phyloP scores from a whole-genome alignment of 805 yeast genomes.

The Yueomyces sp. region DNA sequence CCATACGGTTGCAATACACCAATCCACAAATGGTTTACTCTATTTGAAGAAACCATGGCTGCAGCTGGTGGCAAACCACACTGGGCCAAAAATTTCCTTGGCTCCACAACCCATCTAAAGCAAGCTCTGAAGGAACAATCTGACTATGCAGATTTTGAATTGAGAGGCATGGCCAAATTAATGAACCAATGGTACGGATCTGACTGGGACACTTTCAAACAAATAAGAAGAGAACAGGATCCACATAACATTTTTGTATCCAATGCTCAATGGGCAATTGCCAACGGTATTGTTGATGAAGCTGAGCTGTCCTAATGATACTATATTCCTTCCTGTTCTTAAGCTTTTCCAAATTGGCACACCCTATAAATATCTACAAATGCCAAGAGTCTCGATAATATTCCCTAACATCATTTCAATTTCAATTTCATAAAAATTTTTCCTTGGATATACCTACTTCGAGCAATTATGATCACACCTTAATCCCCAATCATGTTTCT shows the following conservation, averaged over 20 bases:
- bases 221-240: slow-evolving; percentile 54
- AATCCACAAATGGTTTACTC: slow-evolving; percentile 65
- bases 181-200: slow-evolving; percentile 73
- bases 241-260: slow-evolving; percentile 73
- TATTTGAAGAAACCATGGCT: slow-evolving; percentile 67
- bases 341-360: no score
- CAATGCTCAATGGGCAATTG: slow-evolving; percentile 64
- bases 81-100: slow-evolving; percentile 94
- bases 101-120: slow-evolving; percentile 29
- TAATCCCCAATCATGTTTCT: no score
- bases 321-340: neutral
- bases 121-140: slow-evolving; percentile 24
- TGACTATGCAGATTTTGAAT: slow-evolving; percentile 43
- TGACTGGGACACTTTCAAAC: slow-evolving; percentile 46
- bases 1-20: slow-evolving; percentile 75
- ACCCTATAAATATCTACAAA: no score
- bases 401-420: no score
- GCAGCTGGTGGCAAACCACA: slow-evolving; percentile 89
- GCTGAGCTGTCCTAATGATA: neutral
- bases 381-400: no score
- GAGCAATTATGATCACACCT: no score
- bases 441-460: no score
- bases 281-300: slow-evolving; percentile 56
- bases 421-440: no score
- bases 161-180: slow-evolving; percentile 65